Conservation (phyloP, 2,329 filamentous ascomycete genomes). For the Phyllosticta capitalensis region DNA sequence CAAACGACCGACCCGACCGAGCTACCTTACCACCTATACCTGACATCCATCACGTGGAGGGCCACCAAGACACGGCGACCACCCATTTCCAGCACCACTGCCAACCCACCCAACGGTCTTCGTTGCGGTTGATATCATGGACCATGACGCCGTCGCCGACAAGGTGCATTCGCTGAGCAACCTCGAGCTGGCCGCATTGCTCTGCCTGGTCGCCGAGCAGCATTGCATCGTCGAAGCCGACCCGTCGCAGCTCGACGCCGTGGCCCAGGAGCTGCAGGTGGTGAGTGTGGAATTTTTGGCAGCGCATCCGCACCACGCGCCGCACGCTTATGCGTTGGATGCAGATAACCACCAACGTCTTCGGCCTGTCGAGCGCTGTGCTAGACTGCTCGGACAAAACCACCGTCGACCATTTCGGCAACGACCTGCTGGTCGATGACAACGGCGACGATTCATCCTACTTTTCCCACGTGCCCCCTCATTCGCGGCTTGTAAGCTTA, state of each 20-base stretch:
- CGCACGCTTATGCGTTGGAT: slow-evolving; percentile 12
- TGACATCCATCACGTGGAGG: background rate
- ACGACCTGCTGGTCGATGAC: slow-evolving; percentile 49
- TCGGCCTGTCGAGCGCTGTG: slow-evolving; percentile 60
- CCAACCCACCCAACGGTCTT: background rate
- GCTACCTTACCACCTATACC: too few species aligned
- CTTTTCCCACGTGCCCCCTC: background rate
- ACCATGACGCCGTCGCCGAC: slow-evolving; percentile 30
- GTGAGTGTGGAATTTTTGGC: slow-evolving; percentile 39
- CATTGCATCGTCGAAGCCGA: slow-evolving; percentile 77
- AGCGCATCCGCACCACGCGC: background rate
- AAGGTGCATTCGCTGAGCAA: slow-evolving; percentile 74
- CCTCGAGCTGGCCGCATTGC: slow-evolving; percentile 74
- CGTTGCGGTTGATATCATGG: background rate
- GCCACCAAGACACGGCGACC: background rate
- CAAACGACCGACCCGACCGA: background rate
- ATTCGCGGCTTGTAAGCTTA: slow-evolving; percentile 8
- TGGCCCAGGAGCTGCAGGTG: slow-evolving; percentile 65
- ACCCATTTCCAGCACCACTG: background rate
- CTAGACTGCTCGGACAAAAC: slow-evolving; percentile 64
- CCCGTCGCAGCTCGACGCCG: slow-evolving; percentile 52
- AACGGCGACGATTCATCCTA: slow-evolving; percentile 16
- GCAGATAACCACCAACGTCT: slow-evolving; percentile 59
- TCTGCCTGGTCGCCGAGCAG: slow-evolving; percentile 71
- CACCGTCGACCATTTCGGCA: slow-evolving; percentile 72